Base-by-base conservation (phyloP, 345 rosid genomes). In the Aquilaria sinensis region DNA sequence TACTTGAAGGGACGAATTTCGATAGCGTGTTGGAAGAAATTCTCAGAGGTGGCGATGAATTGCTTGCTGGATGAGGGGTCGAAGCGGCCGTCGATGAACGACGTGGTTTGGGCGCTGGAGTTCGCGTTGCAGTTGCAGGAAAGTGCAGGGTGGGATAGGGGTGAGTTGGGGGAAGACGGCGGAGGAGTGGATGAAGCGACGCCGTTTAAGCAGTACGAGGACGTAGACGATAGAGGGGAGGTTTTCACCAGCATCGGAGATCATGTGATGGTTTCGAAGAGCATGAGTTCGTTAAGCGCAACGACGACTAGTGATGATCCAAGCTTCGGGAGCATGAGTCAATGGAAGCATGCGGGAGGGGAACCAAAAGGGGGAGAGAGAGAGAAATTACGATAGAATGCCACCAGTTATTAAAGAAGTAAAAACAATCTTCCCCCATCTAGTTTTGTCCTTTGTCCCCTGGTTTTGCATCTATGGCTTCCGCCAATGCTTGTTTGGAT, bases 101-200 rank as follows among this genome's bases (percentile, higher is more conserved):
- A 61, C 9, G 60, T 71, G n/a, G 56, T 71, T 14, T 60, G 72
- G 67, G 49, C 37, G 2, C 34, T 75, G 6, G 63, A 50, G 51
- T 63, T 63, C 53, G 75, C 75, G 12, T 59, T 71, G 57, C 64
- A 61, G 47, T 55, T 75, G 3, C 79, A 75, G 51, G 51, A 67
- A 37, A 16, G 34, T 41, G 62, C 68, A 2, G 71, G 56, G 48
- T 30, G 30, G 6, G 16, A 10, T 37, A 13, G 14, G 30, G 41
- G 10, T 15, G 10, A 23, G 23, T 23, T 23, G 23, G 23, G 23
- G 23, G 23, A 23, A 23, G 23, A 37, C 43, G 8, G 7, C 43
- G 43, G 43, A 37, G 8, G 0, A 23, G 43, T 9, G 43, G 8
- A 9, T 3, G 43, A 37, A 37, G 8, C 43, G 43, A 37, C 43